These are phyloP conservation scores for Ogataea wickerhamii DNA, from an alignment of 805 yeast species.

Conservation along the genomic window DNA sequence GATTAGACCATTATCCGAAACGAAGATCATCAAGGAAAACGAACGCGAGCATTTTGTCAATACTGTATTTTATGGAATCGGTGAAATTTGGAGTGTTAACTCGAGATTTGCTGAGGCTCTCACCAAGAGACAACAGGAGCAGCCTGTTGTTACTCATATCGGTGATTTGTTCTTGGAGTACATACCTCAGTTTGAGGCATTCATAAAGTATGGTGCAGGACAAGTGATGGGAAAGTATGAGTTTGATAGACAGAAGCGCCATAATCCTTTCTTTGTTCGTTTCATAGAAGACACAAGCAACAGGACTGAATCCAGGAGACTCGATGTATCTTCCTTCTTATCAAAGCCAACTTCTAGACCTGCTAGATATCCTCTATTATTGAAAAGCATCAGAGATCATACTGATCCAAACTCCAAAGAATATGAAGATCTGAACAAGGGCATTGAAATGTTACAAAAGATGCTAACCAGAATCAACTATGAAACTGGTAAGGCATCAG, in stretches of 20 bases:
- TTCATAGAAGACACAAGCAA: slow-evolving; percentile 89
- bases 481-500: slow-evolving; percentile 92
- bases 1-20: slow-evolving; percentile 84
- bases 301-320: slow-evolving; percentile 78
- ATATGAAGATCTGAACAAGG: slow-evolving; percentile 60
- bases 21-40: slow-evolving; percentile 80
- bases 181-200: slow-evolving; percentile 87
- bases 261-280: slow-evolving; percentile 86
- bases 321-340: slow-evolving; percentile 88
- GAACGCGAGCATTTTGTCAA: slow-evolving; percentile 89
- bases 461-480: slow-evolving; percentile 74
- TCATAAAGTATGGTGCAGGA: slow-evolving; percentile 89
- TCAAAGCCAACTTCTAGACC: slow-evolving; percentile 96
- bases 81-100: slow-evolving; percentile 82
- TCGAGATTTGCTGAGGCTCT: slow-evolving; percentile 84
- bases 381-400: slow-evolving; percentile 77
- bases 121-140: slow-evolving; percentile 78
- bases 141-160: slow-evolving; percentile 78
- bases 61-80: slow-evolving; percentile 86
- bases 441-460: slow-evolving; percentile 70
- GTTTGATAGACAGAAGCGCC: slow-evolving; percentile 88
- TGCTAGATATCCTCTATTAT: slow-evolving; percentile 84
- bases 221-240: slow-evolving; percentile 94
- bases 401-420: slow-evolving; percentile 78
- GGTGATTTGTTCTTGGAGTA: slow-evolving; percentile 86